Conservation (phyloP, 257 asterid genomes). For the Mentha longifolia region DNA sequence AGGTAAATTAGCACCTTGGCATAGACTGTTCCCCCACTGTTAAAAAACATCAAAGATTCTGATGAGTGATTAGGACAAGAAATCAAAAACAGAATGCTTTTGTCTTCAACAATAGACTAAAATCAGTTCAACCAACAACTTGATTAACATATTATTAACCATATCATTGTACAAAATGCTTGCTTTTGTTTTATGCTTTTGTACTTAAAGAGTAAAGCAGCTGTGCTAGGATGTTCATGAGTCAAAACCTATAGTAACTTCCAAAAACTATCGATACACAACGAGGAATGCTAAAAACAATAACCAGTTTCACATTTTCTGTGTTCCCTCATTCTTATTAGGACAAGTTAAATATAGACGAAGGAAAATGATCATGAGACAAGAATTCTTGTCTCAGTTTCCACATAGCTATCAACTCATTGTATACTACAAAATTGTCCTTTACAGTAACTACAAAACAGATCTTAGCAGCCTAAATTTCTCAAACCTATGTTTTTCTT, state of each 20-base stretch:
- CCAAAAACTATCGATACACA: neutral
- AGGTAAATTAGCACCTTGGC: conserved; percentile 93
- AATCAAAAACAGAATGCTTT: neutral
- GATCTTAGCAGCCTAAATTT: neutral
- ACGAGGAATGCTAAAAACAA: neutral
- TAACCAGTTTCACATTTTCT: too few relatives aligned
- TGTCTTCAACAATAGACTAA: neutral
- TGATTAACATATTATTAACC: neutral
- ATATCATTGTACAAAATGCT: neutral
- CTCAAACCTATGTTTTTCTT: neutral
- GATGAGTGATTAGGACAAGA: conserved; percentile 16
- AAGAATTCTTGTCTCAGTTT: neutral
- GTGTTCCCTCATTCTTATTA: neutral
- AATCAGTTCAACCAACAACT: neutral
- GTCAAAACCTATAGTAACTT: too few relatives aligned
- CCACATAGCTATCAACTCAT: neutral
- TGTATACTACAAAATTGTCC: conserved; percentile 15
- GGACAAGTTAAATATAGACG: neutral
- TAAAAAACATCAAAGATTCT: conserved; percentile 19
- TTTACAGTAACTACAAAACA: neutral
- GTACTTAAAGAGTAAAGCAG: neutral
- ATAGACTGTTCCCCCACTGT: conserved; percentile 96
- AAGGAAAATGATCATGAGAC: neutral
- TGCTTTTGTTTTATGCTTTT: neutral
- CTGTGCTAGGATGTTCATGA: neutral